phyloP scores from a whole-genome alignment of 2,329 filamentous ascomycete genomes.

The Talaromyces sp. region DNA sequence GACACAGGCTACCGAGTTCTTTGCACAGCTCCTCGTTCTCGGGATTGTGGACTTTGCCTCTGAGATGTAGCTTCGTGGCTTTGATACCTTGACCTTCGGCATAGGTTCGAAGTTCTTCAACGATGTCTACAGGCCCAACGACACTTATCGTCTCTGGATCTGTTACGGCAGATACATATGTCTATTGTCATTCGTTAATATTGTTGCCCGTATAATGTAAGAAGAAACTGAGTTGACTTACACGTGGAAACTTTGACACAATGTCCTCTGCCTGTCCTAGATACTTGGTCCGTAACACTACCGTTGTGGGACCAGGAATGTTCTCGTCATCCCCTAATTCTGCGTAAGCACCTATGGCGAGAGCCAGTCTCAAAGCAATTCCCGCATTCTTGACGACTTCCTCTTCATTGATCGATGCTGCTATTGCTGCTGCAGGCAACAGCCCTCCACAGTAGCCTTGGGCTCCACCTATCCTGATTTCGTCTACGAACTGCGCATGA shows the following conservation, averaged over 20 bases:
- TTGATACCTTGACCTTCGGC: constrained; percentile 10
- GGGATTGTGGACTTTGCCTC: constrained; percentile 16
- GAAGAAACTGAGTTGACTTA: too few relatives aligned
- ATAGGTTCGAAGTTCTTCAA: constrained; percentile 11
- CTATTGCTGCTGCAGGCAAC: constrained; percentile 13
- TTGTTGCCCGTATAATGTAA: too few relatives aligned
- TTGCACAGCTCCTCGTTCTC: constrained; percentile 11
- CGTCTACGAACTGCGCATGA: constrained; percentile 6
- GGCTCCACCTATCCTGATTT: constrained; percentile 8
- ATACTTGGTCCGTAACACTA: constrained; percentile 15
- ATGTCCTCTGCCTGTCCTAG: constrained; percentile 13
- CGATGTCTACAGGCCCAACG: constrained; percentile 3
- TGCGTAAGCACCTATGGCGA: constrained; percentile 11
- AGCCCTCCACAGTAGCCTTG: constrained; percentile 15
- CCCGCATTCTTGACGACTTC: constrained; percentile 11
- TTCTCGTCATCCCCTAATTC: constrained; percentile 14
- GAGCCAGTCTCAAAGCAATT: constrained; percentile 6
- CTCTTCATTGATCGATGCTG: constrained; percentile 4
- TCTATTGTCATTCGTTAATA: too few relatives aligned
- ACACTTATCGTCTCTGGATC: constrained; percentile 16
- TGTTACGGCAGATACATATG: constrained; percentile 15
- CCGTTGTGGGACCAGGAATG: constrained; percentile 12
- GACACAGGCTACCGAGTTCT: constrained; percentile 2
- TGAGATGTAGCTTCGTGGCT: constrained; percentile 13
- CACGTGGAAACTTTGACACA: constrained; percentile 8